Evolutionary conservation across 2,329 filamentous ascomycete genomes (phyloP).

Genomic region (Xylaria sp.): DNA sequence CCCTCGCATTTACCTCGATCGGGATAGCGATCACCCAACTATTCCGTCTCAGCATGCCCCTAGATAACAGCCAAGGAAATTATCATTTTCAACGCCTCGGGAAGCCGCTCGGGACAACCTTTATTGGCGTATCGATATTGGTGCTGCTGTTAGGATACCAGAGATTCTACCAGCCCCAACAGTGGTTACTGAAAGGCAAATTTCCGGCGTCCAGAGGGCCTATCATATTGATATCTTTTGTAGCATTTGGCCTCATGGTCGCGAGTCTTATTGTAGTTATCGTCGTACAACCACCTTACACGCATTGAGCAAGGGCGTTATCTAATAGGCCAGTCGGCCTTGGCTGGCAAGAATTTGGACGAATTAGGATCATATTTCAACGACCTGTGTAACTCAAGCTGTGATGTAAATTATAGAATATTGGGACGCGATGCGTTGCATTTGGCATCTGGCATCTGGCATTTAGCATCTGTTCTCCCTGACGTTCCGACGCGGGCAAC

Average conservation of each 20-base stretch:
- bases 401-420: no score
- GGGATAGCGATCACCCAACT: slow-evolving; percentile 85
- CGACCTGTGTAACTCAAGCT: no score
- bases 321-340: background rate
- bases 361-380: no score
- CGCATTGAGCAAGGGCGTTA: background rate
- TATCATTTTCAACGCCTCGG: slow-evolving; percentile 63
- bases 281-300: slow-evolving; percentile 52
- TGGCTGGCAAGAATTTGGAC: background rate
- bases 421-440: background rate
- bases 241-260: slow-evolving; percentile 68
- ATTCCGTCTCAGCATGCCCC: slow-evolving; percentile 77
- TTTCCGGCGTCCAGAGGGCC: slow-evolving; percentile 80
- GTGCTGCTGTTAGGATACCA: slow-evolving; percentile 79
- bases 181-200: slow-evolving; percentile 80
- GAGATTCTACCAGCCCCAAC: slow-evolving; percentile 77
- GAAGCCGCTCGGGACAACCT: slow-evolving; percentile 77
- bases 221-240: slow-evolving; percentile 69
- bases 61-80: slow-evolving; percentile 47
- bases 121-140: slow-evolving; percentile 76
- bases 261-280: slow-evolving; percentile 65
- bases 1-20: slow-evolving; percentile 79
- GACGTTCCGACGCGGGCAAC: no score
- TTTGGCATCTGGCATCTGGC: no score
- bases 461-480: no score